Percentiles rank a stretch among this genome's conserved stretches.
Conservation (phyloP, 352 stramenopile species). For the Pythium oligandrum region DNA sequence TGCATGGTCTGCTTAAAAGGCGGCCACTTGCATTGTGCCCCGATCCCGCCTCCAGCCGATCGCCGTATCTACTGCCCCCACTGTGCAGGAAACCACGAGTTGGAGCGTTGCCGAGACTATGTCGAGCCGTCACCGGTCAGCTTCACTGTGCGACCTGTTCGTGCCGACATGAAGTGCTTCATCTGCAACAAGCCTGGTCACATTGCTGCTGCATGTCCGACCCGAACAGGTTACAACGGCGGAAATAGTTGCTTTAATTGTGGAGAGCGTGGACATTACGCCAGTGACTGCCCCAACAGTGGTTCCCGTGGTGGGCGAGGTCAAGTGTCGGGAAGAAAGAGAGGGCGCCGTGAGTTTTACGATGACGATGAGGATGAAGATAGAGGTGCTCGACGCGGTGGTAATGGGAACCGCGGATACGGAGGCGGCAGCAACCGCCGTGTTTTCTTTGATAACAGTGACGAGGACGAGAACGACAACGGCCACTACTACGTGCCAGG, state of each 20-base stretch:
- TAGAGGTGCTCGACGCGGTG: neutral
- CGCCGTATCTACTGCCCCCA: conserved; percentile 66
- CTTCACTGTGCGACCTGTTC: conserved; percentile 35
- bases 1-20: conserved; percentile 72
- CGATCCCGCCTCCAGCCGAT: conserved; percentile 57
- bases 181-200: conserved; percentile 67
- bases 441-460: conserved; percentile 29
- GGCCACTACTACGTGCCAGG: conserved; percentile 21
- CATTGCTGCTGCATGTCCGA: conserved; percentile 62
- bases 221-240: conserved; percentile 38
- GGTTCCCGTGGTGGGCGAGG: neutral
- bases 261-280: conserved; percentile 21
- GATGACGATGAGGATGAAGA: conserved; percentile 2
- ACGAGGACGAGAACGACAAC: conserved; percentile 29
- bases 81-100: conserved; percentile 51
- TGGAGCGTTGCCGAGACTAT: conserved; percentile 38
- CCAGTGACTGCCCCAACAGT: conserved; percentile 19
- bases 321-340: neutral
- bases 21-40: conserved; percentile 68
- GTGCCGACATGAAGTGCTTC: conserved; percentile 62
- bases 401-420: conserved; percentile 1
- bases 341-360: conserved; percentile 3
- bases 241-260: conserved; percentile 29
- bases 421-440: conserved; percentile 11
- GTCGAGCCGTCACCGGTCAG: conserved; percentile 32